These are phyloP conservation scores for Fusarium graminum DNA, from an alignment of 2,329 filamentous ascomycete genomes.

Conservation along the genomic window DNA sequence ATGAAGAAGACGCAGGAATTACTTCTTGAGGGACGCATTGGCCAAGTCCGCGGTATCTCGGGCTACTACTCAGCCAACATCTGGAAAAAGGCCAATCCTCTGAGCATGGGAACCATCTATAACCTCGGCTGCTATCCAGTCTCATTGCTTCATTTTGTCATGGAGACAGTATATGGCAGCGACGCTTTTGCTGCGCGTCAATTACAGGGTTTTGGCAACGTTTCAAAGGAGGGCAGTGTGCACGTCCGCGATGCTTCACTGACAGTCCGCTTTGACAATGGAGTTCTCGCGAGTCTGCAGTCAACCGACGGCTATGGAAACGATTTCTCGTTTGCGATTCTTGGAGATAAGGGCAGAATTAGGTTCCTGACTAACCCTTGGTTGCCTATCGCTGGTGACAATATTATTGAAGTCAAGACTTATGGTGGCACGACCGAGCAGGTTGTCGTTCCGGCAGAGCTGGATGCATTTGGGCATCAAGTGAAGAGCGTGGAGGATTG, in stretches of 20 bases:
- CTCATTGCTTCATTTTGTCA: slow-evolving; percentile 8
- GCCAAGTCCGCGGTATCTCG: slow-evolving; percentile 1
- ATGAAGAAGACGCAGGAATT: slow-evolving; percentile 15
- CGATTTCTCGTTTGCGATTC: slow-evolving; percentile 4
- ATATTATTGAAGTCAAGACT: slow-evolving; percentile 21
- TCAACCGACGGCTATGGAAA: slow-evolving; percentile 26
- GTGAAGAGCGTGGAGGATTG: slow-evolving; percentile 20
- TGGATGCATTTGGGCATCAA: slow-evolving; percentile 17
- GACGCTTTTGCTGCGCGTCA: slow-evolving; percentile 5
- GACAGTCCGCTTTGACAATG: slow-evolving; percentile 12
- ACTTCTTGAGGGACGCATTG: slow-evolving; percentile 9
- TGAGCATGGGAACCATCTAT: slow-evolving; percentile 22
- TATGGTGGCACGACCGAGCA: slow-evolving; percentile 1
- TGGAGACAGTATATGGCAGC: neutral
- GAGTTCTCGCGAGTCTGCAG: slow-evolving; percentile 12
- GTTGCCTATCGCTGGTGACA: slow-evolving; percentile 6
- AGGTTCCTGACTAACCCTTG: slow-evolving; percentile 19
- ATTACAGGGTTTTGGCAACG: slow-evolving; percentile 10
- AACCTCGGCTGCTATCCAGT: slow-evolving; percentile 17
- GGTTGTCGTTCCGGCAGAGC: neutral
- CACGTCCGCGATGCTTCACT: slow-evolving; percentile 24
- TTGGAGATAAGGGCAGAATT: slow-evolving; percentile 13
- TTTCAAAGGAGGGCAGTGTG: neutral
- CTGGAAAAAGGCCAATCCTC: slow-evolving; percentile 23
- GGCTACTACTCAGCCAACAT: slow-evolving; percentile 26